Evolutionary conservation across 2,329 filamentous ascomycete genomes (phyloP), one percentile per base, ranked within the genome.

Genomic region (Paraphaeosphaeria sporulosa): DNA sequence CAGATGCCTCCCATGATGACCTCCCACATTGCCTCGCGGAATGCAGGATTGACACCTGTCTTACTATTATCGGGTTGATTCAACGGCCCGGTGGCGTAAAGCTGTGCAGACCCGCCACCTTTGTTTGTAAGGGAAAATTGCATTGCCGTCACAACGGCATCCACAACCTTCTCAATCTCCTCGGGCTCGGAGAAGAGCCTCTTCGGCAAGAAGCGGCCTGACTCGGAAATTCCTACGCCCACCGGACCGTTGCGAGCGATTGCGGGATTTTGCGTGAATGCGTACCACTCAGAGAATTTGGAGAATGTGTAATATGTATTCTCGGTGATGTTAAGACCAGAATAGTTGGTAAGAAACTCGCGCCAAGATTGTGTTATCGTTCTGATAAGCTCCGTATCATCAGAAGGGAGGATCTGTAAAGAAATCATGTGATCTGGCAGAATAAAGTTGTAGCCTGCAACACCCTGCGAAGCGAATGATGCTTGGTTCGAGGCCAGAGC

Each of bases 371-470:
- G 59, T 5, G 72, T 76, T 36, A 76, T 60, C 8, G 52, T 50
- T 32, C 72, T 67, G 53, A 78, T 64, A 7, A 67, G 67, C 9
- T 64, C 58, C 2, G 65, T 64, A 50, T 76, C 65, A 12, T 49
- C 61, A 10, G 68, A 71, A 10, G 75, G 75, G 46, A 71, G 55
- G 19, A 78, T 60, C 44, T 76, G 73, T 9, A 76, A 59, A 3
- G 72, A 76, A 0, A 75, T 61, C 51, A 76, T 73, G 38, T 72
- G 70, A 54, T 74, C 62, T 32, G 67, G 68, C 7, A 70, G 62
- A 9, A 78, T 15, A 58, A 78, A 78, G 58, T 77, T 76, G 63
- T 76, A 78, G 40, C 75, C 75, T 6, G 74, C 72, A 12, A 78
- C 67, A 8, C 74, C 71, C 34, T 72, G 59, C 8, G 67, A 51